Conservation (phyloP, 2,329 filamentous ascomycete species). For the Alternaria solani region DNA sequence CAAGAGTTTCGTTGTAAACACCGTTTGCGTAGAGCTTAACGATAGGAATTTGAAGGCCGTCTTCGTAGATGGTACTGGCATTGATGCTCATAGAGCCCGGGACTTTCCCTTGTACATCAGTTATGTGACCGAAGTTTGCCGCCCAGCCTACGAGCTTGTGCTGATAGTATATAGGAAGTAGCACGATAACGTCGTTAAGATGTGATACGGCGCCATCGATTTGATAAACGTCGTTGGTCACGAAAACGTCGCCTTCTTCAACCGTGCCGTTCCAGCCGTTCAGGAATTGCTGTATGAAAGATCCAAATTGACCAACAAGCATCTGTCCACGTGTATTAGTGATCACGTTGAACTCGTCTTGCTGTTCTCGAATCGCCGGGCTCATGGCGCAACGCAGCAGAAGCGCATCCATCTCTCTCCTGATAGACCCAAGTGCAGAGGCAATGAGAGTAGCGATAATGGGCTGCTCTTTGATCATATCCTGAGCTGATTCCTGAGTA, state of each 20-base stretch:
- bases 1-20: constrained; percentile 55
- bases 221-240: constrained; percentile 62
- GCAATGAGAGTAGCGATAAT: constrained; percentile 57
- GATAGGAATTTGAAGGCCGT: constrained; percentile 60
- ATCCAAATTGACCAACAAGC: constrained; percentile 62
- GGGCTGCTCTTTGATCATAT: constrained; percentile 51
- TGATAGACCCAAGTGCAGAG: constrained; percentile 57
- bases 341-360: constrained; percentile 64
- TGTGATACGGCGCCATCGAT: constrained; percentile 60
- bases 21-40: constrained; percentile 58
- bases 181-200: constrained; percentile 60
- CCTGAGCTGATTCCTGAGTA: constrained; percentile 49
- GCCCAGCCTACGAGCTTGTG: constrained; percentile 58
- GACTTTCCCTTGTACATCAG: constrained; percentile 56
- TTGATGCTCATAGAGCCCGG: constrained; percentile 62
- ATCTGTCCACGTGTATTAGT: constrained; percentile 59
- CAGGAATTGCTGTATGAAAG: constrained; percentile 60
- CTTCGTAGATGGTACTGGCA: constrained; percentile 58
- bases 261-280: constrained; percentile 57
- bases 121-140: constrained; percentile 61
- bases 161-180: constrained; percentile 58
- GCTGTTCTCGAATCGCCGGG: constrained; percentile 60
- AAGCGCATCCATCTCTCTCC: constrained; percentile 61
- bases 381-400: constrained; percentile 63
- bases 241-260: constrained; percentile 60